Evolutionary conservation across 768 basidiomycete species (phyloP).

Genomic region (Trametes meyenii): DNA sequence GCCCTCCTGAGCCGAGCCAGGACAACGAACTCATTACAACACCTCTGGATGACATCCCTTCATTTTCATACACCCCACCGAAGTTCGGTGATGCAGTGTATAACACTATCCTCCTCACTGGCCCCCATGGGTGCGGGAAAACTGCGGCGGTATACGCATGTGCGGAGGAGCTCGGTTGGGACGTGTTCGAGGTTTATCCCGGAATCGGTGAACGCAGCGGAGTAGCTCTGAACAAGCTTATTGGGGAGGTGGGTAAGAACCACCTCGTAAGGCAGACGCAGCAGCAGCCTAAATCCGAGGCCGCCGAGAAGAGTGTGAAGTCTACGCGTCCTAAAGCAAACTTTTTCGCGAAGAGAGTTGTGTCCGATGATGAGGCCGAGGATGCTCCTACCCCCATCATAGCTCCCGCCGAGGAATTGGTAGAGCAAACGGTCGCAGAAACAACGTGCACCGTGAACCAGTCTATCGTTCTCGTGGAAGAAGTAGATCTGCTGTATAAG

Average conservation of each 20-base stretch:
- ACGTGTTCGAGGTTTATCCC: conserved; percentile 95
- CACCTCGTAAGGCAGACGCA: conserved; percentile 47
- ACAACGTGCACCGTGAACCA: conserved; percentile 53
- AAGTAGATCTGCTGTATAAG: conserved; percentile 91
- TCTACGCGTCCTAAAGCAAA: conserved; percentile 2
- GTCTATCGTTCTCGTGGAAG: conserved; percentile 90
- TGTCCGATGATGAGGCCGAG: conserved; percentile 28
- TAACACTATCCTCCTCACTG: conserved; percentile 85
- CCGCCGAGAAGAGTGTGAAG: neutral
- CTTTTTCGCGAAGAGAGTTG: conserved; percentile 20
- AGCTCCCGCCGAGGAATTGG: neutral
- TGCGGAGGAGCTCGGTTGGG: conserved; percentile 92
- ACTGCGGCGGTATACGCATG: conserved; percentile 93
- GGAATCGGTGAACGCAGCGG: conserved; percentile 91
- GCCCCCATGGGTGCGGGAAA: conserved; percentile 87
- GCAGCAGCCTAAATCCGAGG: conserved; percentile 20
- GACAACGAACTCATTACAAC: neutral
- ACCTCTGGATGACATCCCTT: neutral
- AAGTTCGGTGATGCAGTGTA: conserved; percentile 56
- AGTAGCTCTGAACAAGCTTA: conserved; percentile 71
- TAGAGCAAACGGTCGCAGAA: neutral
- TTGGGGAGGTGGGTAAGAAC: conserved; percentile 94
- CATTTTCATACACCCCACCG: conserved; percentile 17
- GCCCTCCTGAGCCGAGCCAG: neutral
- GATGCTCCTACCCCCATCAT: neutral